Evolutionary conservation across 1,284 basidiomycete genomes (phyloP).

Genomic region (Ustilago sp.): DNA sequence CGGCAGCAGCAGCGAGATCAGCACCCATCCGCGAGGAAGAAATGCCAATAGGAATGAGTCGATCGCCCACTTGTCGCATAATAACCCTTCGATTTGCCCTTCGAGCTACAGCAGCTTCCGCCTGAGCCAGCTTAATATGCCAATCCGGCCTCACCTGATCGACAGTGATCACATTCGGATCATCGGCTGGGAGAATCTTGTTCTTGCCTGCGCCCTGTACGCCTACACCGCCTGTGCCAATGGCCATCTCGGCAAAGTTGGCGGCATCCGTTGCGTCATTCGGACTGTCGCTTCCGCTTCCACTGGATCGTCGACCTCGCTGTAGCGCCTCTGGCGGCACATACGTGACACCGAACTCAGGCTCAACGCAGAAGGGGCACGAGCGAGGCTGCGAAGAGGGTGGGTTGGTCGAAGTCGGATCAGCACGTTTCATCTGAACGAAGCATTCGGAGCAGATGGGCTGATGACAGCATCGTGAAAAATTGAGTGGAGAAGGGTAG

Average conservation of each 20-base stretch:
- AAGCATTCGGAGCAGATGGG: conserved; percentile 99
- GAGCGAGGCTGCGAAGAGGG: conserved; percentile 74
- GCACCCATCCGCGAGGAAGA: conserved; percentile 74
- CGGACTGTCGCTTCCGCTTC: conserved; percentile 23
- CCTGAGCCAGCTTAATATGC: conserved; percentile 60
- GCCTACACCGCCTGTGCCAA: conserved; percentile 50
- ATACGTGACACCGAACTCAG: conserved; percentile 95
- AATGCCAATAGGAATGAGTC: conserved; percentile 94
- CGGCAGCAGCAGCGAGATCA: conserved; percentile 56
- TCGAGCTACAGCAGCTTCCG: conserved; percentile 58
- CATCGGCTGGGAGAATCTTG: conserved; percentile 53
- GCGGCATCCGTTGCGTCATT: conserved; percentile 48
- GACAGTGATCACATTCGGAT: conserved; percentile 61
- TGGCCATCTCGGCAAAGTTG: conserved; percentile 56
- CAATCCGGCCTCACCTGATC: conserved; percentile 67
- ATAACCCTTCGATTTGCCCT: conserved; percentile 91
- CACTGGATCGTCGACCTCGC: conserved; percentile 25
- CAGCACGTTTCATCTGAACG: conserved; percentile 96
- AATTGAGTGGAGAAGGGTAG: conserved; percentile 76
- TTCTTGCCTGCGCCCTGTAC: conserved; percentile 30
- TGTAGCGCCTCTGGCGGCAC: conserved; percentile 77
- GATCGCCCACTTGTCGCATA: conserved; percentile 97
- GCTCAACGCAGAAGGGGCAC: conserved; percentile 96
- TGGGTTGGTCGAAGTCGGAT: conserved; percentile 73
- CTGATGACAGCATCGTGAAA: conserved; percentile 96